phyloP scores from a whole-genome alignment of 768 basidiomycete genomes.

The Gelatoporia subvermispora region DNA sequence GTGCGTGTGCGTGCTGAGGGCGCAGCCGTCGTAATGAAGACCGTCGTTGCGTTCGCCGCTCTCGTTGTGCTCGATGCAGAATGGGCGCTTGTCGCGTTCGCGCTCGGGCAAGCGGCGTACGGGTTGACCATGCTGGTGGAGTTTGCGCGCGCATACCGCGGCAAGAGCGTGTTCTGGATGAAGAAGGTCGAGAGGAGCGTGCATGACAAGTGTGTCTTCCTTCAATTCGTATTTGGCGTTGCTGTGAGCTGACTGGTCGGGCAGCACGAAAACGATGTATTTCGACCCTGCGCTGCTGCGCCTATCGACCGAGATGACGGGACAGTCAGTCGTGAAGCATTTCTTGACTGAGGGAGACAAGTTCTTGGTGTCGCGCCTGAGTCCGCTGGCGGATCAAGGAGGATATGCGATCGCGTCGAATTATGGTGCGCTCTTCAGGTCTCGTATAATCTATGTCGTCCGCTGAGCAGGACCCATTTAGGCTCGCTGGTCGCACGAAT shows the following conservation, averaged over 20 bases:
- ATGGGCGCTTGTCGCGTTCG: conserved; percentile 77
- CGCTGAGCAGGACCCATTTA: conserved; percentile 23
- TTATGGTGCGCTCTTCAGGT: conserved; percentile 58
- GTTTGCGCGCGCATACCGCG: conserved; percentile 38
- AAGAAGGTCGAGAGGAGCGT: conserved; percentile 15
- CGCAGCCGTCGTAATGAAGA: conserved; percentile 68
- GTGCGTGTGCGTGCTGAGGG: conserved; percentile 86
- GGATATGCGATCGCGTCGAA: conserved; percentile 95
- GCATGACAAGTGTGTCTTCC: conserved; percentile 26
- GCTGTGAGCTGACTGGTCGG: neutral
- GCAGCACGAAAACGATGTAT: conserved; percentile 25
- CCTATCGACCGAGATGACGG: conserved; percentile 79
- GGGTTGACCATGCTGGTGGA: conserved; percentile 49
- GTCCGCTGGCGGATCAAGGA: conserved; percentile 82
- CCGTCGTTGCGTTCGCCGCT: conserved; percentile 63
- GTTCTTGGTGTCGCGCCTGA: conserved; percentile 78
- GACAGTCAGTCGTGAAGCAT: conserved; percentile 89
- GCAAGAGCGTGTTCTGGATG: conserved; percentile 13
- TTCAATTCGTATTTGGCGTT: neutral
- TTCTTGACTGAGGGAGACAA: conserved; percentile 95
- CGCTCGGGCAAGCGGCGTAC: conserved; percentile 78
- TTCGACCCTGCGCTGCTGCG: conserved; percentile 46
- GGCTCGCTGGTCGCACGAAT: conserved; percentile 92
- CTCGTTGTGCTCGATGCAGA: conserved; percentile 42
- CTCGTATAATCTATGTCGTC: neutral